Evolutionary conservation across 306 rosid species (phyloP), one percentile per base, ranked within the genome.

Genomic region (Lathyrus aphaca): DNA sequence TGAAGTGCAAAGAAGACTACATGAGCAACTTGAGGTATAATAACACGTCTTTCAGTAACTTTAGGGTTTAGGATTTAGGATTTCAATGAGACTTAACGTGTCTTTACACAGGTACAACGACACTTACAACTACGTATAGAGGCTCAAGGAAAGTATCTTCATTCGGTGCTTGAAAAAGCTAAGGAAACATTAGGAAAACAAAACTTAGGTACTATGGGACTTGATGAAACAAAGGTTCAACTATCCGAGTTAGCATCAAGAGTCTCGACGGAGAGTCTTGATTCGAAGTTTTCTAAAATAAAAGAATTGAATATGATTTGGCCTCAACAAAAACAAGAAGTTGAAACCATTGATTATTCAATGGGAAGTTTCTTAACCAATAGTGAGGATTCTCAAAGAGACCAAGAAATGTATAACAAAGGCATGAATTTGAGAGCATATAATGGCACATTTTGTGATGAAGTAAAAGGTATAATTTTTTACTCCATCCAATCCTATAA

Each of bases 21-120:
- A 89, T 44, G 92, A 91, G 61, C 97, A 91, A 66, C 94, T 91
- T 21, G 96, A 91, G 97, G 96, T 88, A 88, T 17, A 64, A 88
- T 17, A 64, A 8, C 8, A 51, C 25, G 42, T 54, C 16, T 35
- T 32, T 43, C 55, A 57, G 30, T 35, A 71, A 58, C 27, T 48
- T 69, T 35, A 35, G 39, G 10, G 3, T 40, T 40, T 10, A 40
- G 4, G n/a, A 40, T 40, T 40, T 40, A 40, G n/a, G 5, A 0
- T 9, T 40, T 40, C 4, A 19, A 51, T 51, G 6, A 14, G 57
- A 18, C 8, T 19, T 53, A 10, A 11, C 6, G 3, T 4, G 58
- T 19, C n/a, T 51, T 51, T 53, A 11, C 1, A 3, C 8, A 91
- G 97, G 93, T 91, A 64, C 97, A 91, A 75, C 58, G 91, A 73